Evolutionary conservation across 176 grass and related monocot genomes (phyloP), one percentile per base, ranked within the genome.

Genomic region (Aegilops sharonensis): DNA sequence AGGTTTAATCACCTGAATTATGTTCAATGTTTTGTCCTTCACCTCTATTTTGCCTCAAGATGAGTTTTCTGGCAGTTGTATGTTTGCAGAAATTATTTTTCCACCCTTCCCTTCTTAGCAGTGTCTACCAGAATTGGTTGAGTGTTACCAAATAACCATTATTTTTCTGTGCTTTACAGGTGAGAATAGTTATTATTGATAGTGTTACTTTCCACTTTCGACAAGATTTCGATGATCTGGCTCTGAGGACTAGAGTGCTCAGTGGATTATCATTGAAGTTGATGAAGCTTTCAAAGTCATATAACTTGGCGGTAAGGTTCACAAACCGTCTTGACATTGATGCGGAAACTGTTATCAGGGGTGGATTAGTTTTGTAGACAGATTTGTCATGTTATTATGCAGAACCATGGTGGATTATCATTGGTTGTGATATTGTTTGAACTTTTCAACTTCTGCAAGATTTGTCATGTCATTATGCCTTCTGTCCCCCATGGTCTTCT

Each of bases 201-300:
- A 94, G 94, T 82, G 90, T 99, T 50, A 99, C 94, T 62, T 96
- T 99, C 90, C 97, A 99, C 88, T 96, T 99, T 78, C 82, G 94
- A 32, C 97, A 95, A 94, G 94, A 96, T 91, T 99, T 99, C 85
- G 89, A 99, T 89, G 97, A 96, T 88, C 31, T 96, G 71, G 94
- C 94, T 13, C 56, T 86, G 70, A 92, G 97, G 83, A 96, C 97
- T 59, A 94, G 89, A 81, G 89, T 99, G 81, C 90, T 96, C 47
- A 87, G 90, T 31, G 94, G 88, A 84, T 92, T 98, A 77, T 99
- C 97, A 43, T 85, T 96, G 90, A 92, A 91, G 78, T 87, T 99
- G 68, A 99, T 94, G 97, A 94, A 91, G 71, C 81, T 95, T 82
- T 82, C 92, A 50, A 93, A 98, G 75, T 75, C 56, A 52, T 84